Conservation (phyloP, 495 filamentous ascomycete genomes). For the Xylaria flabelliformis region DNA sequence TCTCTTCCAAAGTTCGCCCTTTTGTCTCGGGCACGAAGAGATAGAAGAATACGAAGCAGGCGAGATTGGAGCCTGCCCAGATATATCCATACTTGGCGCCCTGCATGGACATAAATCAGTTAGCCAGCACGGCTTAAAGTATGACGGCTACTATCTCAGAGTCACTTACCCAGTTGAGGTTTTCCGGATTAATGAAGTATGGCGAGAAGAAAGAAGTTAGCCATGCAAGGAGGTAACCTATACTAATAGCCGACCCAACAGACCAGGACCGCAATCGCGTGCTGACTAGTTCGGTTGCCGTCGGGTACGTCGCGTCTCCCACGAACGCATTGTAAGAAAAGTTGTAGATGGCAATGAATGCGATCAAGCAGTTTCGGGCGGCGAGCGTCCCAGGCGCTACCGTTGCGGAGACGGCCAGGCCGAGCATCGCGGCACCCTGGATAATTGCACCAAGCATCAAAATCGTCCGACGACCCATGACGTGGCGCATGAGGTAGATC, state of each 20-base stretch:
- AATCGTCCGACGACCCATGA: slow-evolving; percentile 43
- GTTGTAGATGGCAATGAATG: slow-evolving; percentile 35
- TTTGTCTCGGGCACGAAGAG: slow-evolving; percentile 57
- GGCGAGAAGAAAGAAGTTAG: slow-evolving; percentile 51
- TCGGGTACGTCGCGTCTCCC: slow-evolving; percentile 51
- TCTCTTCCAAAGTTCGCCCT: slow-evolving; percentile 64
- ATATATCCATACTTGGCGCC: slow-evolving; percentile 59
- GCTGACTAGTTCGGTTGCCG: slow-evolving; percentile 52
- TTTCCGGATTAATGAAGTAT: slow-evolving; percentile 58
- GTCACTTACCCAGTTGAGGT: slow-evolving; percentile 51
- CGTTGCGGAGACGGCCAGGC: slow-evolving; percentile 43
- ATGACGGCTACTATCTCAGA: background rate
- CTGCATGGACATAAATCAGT: slow-evolving; percentile 6
- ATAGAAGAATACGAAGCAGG: slow-evolving; percentile 56
- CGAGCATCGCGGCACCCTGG: slow-evolving; percentile 47
- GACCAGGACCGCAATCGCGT: slow-evolving; percentile 59
- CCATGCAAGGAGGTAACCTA: slow-evolving; percentile 56
- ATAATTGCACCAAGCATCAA: slow-evolving; percentile 43
- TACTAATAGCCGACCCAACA: slow-evolving; percentile 54
- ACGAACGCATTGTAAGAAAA: slow-evolving; percentile 50
- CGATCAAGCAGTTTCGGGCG: slow-evolving; percentile 40
- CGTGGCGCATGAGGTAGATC: slow-evolving; percentile 48
- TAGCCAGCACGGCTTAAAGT: background rate
- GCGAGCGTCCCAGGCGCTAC: slow-evolving; percentile 38
- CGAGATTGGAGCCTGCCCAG: slow-evolving; percentile 53